Evolutionary conservation across 345 rosid genomes (phyloP), one percentile per base, ranked within the genome.

Genomic region (Hirschfeldia incana): DNA sequence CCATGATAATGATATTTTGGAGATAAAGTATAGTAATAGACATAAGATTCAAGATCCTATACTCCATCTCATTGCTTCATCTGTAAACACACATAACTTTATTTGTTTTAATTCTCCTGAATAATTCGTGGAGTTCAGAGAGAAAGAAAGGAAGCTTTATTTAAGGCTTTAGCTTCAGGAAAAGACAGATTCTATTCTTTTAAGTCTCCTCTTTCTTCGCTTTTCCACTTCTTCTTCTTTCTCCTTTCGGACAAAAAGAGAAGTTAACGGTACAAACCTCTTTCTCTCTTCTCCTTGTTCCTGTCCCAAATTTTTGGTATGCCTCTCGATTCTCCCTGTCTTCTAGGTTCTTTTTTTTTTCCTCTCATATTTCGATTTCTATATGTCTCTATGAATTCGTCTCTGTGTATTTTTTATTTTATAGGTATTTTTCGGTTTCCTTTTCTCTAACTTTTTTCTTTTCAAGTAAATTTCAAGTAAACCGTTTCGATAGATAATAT

Each of bases 151-250:
- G 70, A 76, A 81, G 81, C 78, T 80, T 84, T 67, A 21, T 81
- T 0, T 44, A 61, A 51, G 57, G 73, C 81, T 86, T 85, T 87
- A 72, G 84, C 92, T 90, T 89, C 61, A 84, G 85, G 86, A 78
- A 76, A 70, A 73, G 77, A 69, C 86, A 51, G 81, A 88, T 80
- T 80, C 91, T 83, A 85, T 85, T 78, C 86, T 84, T 87, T 74
- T 89, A 59, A 93, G 94, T 85, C 84, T 91, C 86, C 72, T 59
- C 84, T 76, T 83, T 83, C 80, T 72, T 82, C 71, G 74, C 71
- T 78, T 67, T 63, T 70, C 76, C 76, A 16, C 83, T 80, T 74
- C 67, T 75, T 74, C 67, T 75, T 73, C 69, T 65, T 9, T 66
- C 57, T 63, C 36, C 27, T 16, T 53, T 53, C 60, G 10, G 44